Evolutionary conservation across 768 basidiomycete species (phyloP), one percentile per base, ranked within the genome.

Genomic region (Exsudoporus frostii): DNA sequence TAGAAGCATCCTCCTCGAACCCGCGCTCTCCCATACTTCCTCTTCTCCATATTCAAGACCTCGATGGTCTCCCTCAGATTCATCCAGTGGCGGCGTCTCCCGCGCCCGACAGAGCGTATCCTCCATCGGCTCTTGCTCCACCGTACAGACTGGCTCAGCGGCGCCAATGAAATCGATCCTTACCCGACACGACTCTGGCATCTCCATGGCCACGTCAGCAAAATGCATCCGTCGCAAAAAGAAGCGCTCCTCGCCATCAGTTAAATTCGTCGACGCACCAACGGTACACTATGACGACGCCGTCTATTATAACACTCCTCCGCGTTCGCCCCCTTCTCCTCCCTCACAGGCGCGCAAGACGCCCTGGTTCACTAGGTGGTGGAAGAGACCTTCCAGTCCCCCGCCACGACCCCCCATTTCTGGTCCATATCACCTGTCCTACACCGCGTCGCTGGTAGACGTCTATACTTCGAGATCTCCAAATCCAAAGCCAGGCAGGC

Each of bases 201-300:
- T 79, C 45, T 81, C 79, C 7, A 78, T 71, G 57, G 57, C 62
- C 47, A 67, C 65, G 17, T 67, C 67, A 30, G 63, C 74, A 24
- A 58, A 53, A 37, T 59, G 58, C 24, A 45, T 54, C 13, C 56
- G 64, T 32, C 58, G 69, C 17, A 63, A 56, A 53, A 73, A 62
- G 56, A 71, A 44, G 27, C 71, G 68, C n/a, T 64, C 68, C 7
- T 58, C 72, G 11, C 63, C 71, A 48, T 85, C 83, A 32, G 87
- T 89, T 45, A 89, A 85, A 58, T 89, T 88, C 56, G 82, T 83
- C 27, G 84, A 86, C 52, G 73, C 75, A 48, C 85, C 86, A 15
- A 85, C 78, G 3, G 74, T 86, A 9, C 79, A 85, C 62, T 83
- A 84, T 51, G 55, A 57, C 7, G 36, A 64, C 33, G 53, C 39